Percentiles rank a stretch among this genome's conserved stretches.
Conservation (phyloP, 495 filamentous ascomycete genomes). For the Penicillium paxilli region DNA sequence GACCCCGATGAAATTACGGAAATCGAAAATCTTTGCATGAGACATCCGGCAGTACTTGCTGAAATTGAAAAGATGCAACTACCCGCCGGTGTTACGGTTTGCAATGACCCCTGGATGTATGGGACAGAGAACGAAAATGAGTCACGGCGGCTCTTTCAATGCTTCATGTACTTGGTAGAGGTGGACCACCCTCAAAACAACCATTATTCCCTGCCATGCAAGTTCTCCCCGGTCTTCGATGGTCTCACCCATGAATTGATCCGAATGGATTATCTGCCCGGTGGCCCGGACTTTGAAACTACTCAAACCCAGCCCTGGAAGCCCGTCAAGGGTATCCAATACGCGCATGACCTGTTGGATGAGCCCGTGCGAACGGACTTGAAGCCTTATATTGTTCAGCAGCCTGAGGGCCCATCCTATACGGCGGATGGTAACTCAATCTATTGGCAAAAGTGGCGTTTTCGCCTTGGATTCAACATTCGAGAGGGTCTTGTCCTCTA, state of each 20-base stretch:
- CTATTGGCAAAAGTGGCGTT: conserved; percentile 70
- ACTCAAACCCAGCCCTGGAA: conserved; percentile 39
- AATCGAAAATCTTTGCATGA: conserved; percentile 42
- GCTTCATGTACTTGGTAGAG: conserved; percentile 45
- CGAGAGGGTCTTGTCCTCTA: conserved; percentile 64
- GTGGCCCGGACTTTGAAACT: conserved; percentile 29
- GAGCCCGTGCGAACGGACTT: conserved; percentile 54
- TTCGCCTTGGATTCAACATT: conserved; percentile 64
- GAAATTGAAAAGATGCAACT: conserved; percentile 45
- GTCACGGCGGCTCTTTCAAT: conserved; percentile 42
- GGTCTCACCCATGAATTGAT: conserved; percentile 62
- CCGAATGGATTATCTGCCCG: conserved; percentile 52
- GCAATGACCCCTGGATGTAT: conserved; percentile 51
- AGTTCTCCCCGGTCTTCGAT: conserved; percentile 76
- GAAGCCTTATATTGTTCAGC: conserved; percentile 74
- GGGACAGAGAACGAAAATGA: conserved; percentile 39
- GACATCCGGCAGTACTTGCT: conserved; percentile 39
- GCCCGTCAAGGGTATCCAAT: conserved; percentile 58
- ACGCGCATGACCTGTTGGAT: conserved; percentile 41
- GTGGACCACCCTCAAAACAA: conserved; percentile 54
- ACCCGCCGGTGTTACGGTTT: conserved; percentile 40
- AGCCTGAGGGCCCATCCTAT: conserved; percentile 78
- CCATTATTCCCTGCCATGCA: conserved; percentile 77
- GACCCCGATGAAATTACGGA: conserved; percentile 42
- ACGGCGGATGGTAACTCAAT: conserved; percentile 47